These are phyloP conservation scores for Brassica rapa DNA, from an alignment of 345 rosid genomes.

Conservation along the genomic window DNA sequence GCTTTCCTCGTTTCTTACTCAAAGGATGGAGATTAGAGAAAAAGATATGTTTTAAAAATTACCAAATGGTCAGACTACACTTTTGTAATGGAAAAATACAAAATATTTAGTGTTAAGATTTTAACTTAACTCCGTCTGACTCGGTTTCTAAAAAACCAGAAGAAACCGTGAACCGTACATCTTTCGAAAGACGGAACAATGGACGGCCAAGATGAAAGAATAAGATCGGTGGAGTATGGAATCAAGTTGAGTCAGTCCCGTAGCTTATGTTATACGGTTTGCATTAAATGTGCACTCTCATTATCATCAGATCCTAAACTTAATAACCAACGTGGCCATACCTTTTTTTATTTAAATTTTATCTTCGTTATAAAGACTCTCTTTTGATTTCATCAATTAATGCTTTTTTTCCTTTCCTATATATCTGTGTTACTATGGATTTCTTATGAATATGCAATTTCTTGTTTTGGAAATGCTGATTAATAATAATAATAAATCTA, in stretches of 20 bases:
- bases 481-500: too few relatives aligned
- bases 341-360: conserved; percentile 8
- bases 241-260: conserved; percentile 14
- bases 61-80: conserved; percentile 22
- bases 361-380: conserved; percentile 1
- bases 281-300: conserved; percentile 38
- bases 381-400: not conserved
- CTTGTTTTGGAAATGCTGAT: not conserved
- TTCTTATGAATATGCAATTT: not conserved
- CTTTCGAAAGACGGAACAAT: conserved; percentile 2
- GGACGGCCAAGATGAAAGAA: conserved; percentile 29
- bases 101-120: conserved; percentile 10
- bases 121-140: conserved; percentile 28
- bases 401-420: not conserved
- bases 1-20: conserved; percentile 27
- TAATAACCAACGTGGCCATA: conserved; percentile 14
- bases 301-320: conserved; percentile 36
- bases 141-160: conserved; percentile 28
- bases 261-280: conserved; percentile 42
- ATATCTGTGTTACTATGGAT: not conserved
- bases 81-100: not conserved
- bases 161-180: conserved; percentile 14
- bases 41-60: not conserved
- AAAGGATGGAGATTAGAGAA: not conserved
- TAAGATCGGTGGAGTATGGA: conserved; percentile 31